Base-by-base conservation (phyloP, 306 rosid species). In the Gleditsia sinensis region DNA sequence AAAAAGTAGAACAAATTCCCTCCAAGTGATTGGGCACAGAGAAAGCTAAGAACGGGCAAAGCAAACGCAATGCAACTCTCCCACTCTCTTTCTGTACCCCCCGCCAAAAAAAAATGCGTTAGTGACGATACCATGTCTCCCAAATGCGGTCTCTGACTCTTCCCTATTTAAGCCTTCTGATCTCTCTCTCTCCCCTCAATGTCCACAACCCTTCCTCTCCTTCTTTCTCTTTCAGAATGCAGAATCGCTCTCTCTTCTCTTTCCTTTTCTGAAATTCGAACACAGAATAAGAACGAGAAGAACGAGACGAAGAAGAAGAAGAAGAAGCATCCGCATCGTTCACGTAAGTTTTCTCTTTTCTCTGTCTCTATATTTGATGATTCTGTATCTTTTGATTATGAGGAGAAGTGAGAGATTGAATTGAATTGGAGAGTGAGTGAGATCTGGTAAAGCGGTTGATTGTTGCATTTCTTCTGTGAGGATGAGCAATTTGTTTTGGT, bases 11-110 rank as follows among this genome's bases (percentile, higher is more conserved):
- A 79, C 75, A 82, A 73, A 79, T 85, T 85, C 89, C 86, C 89
- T 79, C 82, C 89, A 53, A 85, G 70, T 74, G 83, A 85, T 79
- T 82, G 89, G 89, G 40, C 67, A 8, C 42, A 20, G 27, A 27
- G 16, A 53, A 37, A 13, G 69, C 55, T 9, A 10, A 21, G 28
- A 10, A 32, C 2, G 34, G 34, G 34, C 34, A 32, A 32, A 32
- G 34, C 34, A 32, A 32, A 2, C 34, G 2, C 2, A 32, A 32
- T 5, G 34, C 5, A 32, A 5, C 5, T 32, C 3, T 32, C 34
- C 34, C 49, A 0, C 48, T 21, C 30, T 2, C 53, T 30, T 37
- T 42, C 49, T 60, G 74, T 24, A 46, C 46, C 81, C 81, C 81
- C 75, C 34, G 80, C 78, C 75, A 56, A 74, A 83, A 75, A 69